Percentiles rank a stretch among this genome's conserved stretches.
phyloP scores from a whole-genome alignment of 371 early-diverging fungal species.

The Nosema muscidifuracis region DNA sequence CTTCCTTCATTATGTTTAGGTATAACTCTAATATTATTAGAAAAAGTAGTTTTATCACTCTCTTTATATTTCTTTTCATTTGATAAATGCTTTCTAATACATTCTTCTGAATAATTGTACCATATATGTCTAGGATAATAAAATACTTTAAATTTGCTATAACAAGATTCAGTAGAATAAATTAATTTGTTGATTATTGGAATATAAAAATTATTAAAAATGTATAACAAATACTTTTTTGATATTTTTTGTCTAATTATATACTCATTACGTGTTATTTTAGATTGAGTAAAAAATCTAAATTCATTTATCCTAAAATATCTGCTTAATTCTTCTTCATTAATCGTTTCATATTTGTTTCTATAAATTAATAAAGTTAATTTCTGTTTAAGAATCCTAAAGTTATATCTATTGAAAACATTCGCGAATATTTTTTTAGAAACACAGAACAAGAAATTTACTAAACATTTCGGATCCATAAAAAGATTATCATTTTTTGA shows the following conservation, averaged over 20 bases:
- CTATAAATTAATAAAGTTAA: conserved; percentile 37
- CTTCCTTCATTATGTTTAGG: conserved; percentile 50
- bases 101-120: conserved; percentile 9
- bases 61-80: conserved; percentile 5
- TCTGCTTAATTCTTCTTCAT: conserved; percentile 30
- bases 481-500: neutral
- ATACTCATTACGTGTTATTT: neutral
- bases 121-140: conserved; percentile 41
- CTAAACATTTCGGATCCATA: conserved; percentile 20
- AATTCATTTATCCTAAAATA: conserved; percentile 39
- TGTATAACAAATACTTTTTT: conserved; percentile 25
- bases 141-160: conserved; percentile 32
- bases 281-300: neutral
- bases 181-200: conserved; percentile 44
- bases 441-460: conserved; percentile 53
- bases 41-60: neutral
- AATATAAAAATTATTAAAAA: conserved; percentile 47
- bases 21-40: conserved; percentile 35
- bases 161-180: conserved; percentile 40
- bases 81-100: conserved; percentile 22
- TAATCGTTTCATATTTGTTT: conserved; percentile 50
- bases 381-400: conserved; percentile 53
- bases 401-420: conserved; percentile 36
- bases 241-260: neutral
- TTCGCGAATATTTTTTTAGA: conserved; percentile 43